These are phyloP conservation scores for Acacia concinna DNA, from an alignment of 331 rosid genomes.

Conservation along the genomic window DNA sequence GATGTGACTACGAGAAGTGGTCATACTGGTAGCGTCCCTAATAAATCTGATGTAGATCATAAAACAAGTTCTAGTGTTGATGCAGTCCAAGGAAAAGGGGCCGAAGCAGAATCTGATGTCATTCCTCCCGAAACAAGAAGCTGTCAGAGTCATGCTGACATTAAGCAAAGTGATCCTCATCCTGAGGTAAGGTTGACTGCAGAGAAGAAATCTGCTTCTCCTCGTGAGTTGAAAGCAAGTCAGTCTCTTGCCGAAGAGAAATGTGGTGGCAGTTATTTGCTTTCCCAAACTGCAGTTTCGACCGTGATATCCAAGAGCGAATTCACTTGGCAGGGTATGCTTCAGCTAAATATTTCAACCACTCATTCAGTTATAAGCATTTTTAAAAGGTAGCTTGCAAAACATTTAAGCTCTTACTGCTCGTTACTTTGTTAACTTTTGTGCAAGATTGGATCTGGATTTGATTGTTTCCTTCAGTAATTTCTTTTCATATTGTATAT, in stretches of 20 bases:
- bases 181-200: conserved; percentile 39
- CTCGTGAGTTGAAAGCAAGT: conserved; percentile 36
- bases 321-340: conserved; percentile 77
- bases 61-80: conserved; percentile 31
- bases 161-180: conserved; percentile 36
- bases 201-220: conserved; percentile 27
- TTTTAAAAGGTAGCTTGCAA: conserved; percentile 70
- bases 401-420: conserved; percentile 25
- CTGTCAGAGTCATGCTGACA: conserved; percentile 3
- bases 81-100: conserved; percentile 34
- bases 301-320: conserved; percentile 47
- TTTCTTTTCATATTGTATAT: conserved; percentile 13
- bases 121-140: conserved; percentile 31
- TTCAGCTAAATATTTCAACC: conserved; percentile 65
- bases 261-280: conserved; percentile 30
- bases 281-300: conserved; percentile 37
- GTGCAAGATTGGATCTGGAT: conserved; percentile 5
- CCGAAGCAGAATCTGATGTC: conserved; percentile 28
- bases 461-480: conserved; percentile 11
- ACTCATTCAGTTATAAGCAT: conserved; percentile 58
- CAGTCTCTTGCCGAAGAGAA: conserved; percentile 36
- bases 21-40: conserved; percentile 29
- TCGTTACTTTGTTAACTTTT: conserved; percentile 21
- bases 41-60: conserved; percentile 34
- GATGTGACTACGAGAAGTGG: conserved; percentile 38